phyloP scores from a whole-genome alignment of 257 asterid species.

The Jasminum sambac region DNA sequence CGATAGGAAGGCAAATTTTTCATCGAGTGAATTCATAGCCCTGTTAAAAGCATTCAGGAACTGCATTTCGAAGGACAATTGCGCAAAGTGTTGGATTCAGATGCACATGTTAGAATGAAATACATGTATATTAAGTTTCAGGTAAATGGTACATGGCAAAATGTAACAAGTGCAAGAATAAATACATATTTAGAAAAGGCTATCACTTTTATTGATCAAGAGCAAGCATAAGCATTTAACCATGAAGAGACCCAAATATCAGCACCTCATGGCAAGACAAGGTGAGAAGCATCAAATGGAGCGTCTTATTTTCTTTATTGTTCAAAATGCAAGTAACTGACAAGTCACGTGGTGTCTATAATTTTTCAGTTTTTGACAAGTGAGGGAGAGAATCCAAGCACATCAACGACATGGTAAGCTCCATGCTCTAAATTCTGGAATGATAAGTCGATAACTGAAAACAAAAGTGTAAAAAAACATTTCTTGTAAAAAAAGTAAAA shows the following conservation, averaged over 20 bases:
- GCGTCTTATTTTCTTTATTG: neutral
- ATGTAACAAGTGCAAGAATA: neutral
- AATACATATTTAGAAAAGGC: neutral
- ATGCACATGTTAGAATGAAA: conserved; percentile 19
- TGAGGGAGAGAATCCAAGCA: neutral
- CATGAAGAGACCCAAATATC: neutral
- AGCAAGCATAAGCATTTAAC: conserved; percentile 1
- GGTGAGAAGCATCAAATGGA: neutral
- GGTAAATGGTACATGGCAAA: neutral
- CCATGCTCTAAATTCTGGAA: neutral
- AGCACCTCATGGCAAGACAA: neutral
- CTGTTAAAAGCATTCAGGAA: conserved; percentile 87
- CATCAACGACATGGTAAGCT: neutral
- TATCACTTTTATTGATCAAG: neutral
- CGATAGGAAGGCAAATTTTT: conserved; percentile 67
- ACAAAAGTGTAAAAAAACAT: neutral
- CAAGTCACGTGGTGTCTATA: neutral
- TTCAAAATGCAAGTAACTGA: neutral
- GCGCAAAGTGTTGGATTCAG: conserved; percentile 18
- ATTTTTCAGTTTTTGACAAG: neutral
- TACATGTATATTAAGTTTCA: conserved; percentile 9
- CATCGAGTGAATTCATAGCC: conserved; percentile 91
- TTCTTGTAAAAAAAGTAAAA: neutral
- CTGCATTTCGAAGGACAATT: conserved; percentile 55
- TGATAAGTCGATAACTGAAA: neutral